Conservation (phyloP, 768 basidiomycete genomes). For the Pleurotus sapidus region DNA sequence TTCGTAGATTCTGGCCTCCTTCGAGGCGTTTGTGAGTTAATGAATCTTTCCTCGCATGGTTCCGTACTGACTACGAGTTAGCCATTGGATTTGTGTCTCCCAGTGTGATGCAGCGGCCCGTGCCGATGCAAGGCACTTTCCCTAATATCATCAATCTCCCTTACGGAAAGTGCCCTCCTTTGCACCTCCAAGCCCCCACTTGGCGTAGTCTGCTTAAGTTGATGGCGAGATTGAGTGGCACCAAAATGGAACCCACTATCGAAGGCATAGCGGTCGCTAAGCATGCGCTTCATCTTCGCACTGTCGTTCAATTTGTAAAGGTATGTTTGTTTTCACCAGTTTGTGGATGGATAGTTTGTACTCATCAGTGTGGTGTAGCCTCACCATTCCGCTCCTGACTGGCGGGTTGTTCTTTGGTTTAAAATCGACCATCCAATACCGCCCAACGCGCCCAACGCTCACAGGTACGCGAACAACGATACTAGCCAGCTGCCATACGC, state of each 20-base stretch:
- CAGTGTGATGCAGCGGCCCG: conserved; percentile 41
- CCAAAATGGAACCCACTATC: conserved; percentile 67
- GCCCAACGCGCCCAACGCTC: conserved; percentile 34
- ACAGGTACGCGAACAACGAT: conserved; percentile 54
- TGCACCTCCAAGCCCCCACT: conserved; percentile 70
- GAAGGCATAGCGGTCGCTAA: conserved; percentile 62
- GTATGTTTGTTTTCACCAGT: conserved; percentile 31
- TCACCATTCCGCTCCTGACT: conserved; percentile 54
- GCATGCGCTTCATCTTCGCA: conserved; percentile 58
- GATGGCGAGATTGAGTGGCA: conserved; percentile 70
- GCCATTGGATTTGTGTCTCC: conserved; percentile 70
- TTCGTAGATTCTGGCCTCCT: conserved; percentile 60
- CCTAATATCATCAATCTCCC: conserved; percentile 76
- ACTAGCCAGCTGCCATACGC: conserved; percentile 71
- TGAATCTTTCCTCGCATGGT: neutral
- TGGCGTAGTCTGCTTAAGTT: conserved; percentile 76
- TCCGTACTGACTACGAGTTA: conserved; percentile 21
- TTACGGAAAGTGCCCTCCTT: conserved; percentile 61
- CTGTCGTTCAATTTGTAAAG: conserved; percentile 78
- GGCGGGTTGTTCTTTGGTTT: conserved; percentile 78
- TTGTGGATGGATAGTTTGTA: neutral
- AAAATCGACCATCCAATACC: conserved; percentile 71
- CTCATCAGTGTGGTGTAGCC: conserved; percentile 34
- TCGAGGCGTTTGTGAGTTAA: conserved; percentile 59
- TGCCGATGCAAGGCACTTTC: conserved; percentile 50